Evolutionary conservation across 208 protist genomes (phyloP), one percentile per base, ranked within the genome.

Genomic region (Naegleria gruberi): DNA sequence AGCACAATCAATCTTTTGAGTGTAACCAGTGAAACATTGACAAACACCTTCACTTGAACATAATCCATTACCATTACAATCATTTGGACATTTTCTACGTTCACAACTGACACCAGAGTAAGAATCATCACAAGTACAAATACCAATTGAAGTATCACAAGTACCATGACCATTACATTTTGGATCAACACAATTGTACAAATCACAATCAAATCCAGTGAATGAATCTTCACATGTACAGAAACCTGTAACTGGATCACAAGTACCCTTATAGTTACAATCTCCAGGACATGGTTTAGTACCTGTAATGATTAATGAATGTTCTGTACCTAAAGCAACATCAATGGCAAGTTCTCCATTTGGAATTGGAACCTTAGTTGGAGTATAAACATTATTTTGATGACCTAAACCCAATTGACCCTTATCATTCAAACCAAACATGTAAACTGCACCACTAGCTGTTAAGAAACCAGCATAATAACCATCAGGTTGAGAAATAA

Each of bases 131-230:
- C 84, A 88, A 43, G 5, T 43, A 65, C 84, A 88, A 65, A 51
- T 65, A 42, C 84, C 84, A 43, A 19, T 88, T 5, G 84, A 43
- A 10, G 45, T 65, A 42, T 88, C 84, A 88, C 84, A 88, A 42
- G 19, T 65, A 43, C 84, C 84, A 65, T 65, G 23, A 40, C 43
- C 30, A 65, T 26, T 40, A 65, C 84, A 88, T 23, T 65, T 65
- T 88, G 84, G 84, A 88, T 88, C 84, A 17, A n/a, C 15, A 65
- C 84, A 88, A 43, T 65, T 8, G 42, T n/a, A 65, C 30, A 88
- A 65, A 43, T 40, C 10, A 65, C 84, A 88, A 42, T 41, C 30
- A 42, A 23, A 41, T 26, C 84, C 84, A 26, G 43, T 43, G 8
- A 65, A 88, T 43, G 4, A 3, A 26, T 44, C 10, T 43, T 19